Percentiles rank a stretch among this genome's conserved stretches.
These are phyloP conservation scores for Penicillium sp. DNA, from an alignment of 2,329 filamentous ascomycete genomes.

Conservation along the genomic window DNA sequence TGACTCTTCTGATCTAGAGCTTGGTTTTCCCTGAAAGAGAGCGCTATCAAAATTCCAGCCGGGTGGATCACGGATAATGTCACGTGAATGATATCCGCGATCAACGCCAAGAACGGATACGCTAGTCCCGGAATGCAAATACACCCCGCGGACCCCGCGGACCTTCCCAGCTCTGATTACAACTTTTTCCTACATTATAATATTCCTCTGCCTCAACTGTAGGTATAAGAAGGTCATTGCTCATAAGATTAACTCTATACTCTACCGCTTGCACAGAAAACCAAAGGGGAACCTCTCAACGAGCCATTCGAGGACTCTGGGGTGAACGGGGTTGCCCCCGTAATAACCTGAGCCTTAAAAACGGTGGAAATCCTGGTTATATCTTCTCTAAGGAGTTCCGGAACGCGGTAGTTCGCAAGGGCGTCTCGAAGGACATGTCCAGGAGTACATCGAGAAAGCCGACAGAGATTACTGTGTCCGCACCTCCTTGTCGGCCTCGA, in stretches of 20 bases:
- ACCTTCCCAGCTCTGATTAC: no score
- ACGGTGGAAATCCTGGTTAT: not conserved
- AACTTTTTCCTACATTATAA: no score
- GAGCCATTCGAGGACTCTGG: no score
- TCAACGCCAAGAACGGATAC: not conserved
- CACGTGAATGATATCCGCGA: conserved; percentile 3
- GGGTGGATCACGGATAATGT: not conserved
- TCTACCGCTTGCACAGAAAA: no score
- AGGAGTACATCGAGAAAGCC: not conserved
- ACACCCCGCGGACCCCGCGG: no score
- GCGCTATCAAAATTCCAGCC: conserved; percentile 10
- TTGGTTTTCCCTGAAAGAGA: not conserved
- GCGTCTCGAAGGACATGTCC: not conserved
- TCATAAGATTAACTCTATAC: no score
- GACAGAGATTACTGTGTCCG: not conserved
- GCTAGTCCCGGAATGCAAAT: not conserved
- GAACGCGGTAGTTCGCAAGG: not conserved
- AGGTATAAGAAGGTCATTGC: no score
- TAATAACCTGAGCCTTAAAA: not conserved
- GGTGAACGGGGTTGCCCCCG: no score
- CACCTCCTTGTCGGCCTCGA: conserved; percentile 1
- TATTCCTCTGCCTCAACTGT: no score
- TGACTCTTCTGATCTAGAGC: not conserved
- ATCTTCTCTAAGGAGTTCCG: not conserved
- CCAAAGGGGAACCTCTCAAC: no score